phyloP scores from a whole-genome alignment of 306 rosid genomes.

The Alnus glutinosa region DNA sequence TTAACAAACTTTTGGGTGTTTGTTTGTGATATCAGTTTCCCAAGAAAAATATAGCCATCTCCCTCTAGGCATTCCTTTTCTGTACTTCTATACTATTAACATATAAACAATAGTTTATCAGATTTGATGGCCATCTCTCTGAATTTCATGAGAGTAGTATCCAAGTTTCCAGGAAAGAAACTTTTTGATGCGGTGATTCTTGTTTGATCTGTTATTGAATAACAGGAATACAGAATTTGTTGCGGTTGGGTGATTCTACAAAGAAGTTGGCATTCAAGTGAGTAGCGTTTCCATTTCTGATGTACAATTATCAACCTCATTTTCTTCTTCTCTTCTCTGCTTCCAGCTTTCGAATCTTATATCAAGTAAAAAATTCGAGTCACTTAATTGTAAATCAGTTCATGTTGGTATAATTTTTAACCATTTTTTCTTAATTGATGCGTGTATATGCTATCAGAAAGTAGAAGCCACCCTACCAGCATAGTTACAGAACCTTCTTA shows the following conservation, averaged over 20 bases:
- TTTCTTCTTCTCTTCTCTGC: not conserved
- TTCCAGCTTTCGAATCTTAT: not conserved
- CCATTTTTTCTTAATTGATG: not conserved
- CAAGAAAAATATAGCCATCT: conserved; percentile 21
- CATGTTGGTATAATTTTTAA: not conserved
- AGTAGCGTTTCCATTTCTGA: conserved; percentile 12
- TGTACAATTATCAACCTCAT: conserved; percentile 12
- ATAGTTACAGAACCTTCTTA: conserved; percentile 23
- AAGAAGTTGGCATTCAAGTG: too few relatives aligned
- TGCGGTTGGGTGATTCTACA: conserved; percentile 32
- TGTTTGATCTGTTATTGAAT: conserved; percentile 32
- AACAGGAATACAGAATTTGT: conserved; percentile 16
- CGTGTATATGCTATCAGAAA: not conserved
- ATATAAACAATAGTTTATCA: conserved; percentile 47
- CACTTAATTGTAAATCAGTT: not conserved
- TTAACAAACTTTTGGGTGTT: conserved; percentile 20
- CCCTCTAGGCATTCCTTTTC: conserved; percentile 26
- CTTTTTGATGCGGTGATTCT: conserved; percentile 44
- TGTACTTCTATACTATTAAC: conserved; percentile 16
- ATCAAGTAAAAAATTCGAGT: not conserved
- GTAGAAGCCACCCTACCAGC: conserved; percentile 4
- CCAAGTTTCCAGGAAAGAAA: conserved; percentile 38
- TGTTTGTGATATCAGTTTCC: conserved; percentile 30
- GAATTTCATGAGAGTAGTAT: conserved; percentile 38
- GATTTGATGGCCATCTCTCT: conserved; percentile 39